These are phyloP conservation scores for Suhomyces atakaporum DNA, from an alignment of 1,139 yeast genomes.

Conservation along the genomic window DNA sequence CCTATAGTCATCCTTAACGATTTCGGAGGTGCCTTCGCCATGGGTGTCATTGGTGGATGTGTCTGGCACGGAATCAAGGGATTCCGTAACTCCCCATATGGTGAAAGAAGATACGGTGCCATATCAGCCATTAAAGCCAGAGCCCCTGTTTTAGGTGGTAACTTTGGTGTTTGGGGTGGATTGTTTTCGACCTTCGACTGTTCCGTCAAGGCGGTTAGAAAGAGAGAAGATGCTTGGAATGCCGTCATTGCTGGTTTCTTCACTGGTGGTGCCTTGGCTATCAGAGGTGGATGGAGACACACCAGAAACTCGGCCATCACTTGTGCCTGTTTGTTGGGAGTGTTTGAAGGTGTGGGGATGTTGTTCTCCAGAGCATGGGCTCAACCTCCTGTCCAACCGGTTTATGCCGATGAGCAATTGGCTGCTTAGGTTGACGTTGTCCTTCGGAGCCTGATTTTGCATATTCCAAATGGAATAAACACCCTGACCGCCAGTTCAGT, in stretches of 20 bases:
- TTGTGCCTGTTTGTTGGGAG: slow-evolving; percentile 95
- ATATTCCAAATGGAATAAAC: no score
- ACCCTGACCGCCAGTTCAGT: slow-evolving; percentile 3
- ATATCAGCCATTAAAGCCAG: slow-evolving; percentile 89
- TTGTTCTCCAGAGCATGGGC: slow-evolving; percentile 92
- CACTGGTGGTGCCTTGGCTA: slow-evolving; percentile 97
- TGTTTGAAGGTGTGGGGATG: slow-evolving; percentile 97
- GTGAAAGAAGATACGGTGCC: slow-evolving; percentile 92
- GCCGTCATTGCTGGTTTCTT: slow-evolving; percentile 98
- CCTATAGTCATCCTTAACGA: slow-evolving; percentile 94
- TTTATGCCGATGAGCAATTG: slow-evolving; percentile 61
- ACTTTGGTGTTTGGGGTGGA: slow-evolving; percentile 99
- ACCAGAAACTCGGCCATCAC: slow-evolving; percentile 96
- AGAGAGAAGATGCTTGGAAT: slow-evolving; percentile 98
- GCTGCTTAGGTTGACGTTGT: slow-evolving; percentile 52
- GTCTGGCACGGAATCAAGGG: slow-evolving; percentile 99
- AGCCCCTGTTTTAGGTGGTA: slow-evolving; percentile 98
- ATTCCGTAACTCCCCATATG: slow-evolving; percentile 94
- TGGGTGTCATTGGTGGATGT: slow-evolving; percentile 98
- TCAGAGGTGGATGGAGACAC: slow-evolving; percentile 98
- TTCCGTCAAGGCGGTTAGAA: slow-evolving; percentile 90
- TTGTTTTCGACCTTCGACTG: slow-evolving; percentile 94
- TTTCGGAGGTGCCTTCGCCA: slow-evolving; percentile 98
- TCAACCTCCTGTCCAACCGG: slow-evolving; percentile 81
- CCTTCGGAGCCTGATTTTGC: no score